A percentile compares a stretch with the other conserved stretches of the same genome.
Conservation (phyloP, 768 basidiomycete genomes). For the Pulveroboletus ravenelii region DNA sequence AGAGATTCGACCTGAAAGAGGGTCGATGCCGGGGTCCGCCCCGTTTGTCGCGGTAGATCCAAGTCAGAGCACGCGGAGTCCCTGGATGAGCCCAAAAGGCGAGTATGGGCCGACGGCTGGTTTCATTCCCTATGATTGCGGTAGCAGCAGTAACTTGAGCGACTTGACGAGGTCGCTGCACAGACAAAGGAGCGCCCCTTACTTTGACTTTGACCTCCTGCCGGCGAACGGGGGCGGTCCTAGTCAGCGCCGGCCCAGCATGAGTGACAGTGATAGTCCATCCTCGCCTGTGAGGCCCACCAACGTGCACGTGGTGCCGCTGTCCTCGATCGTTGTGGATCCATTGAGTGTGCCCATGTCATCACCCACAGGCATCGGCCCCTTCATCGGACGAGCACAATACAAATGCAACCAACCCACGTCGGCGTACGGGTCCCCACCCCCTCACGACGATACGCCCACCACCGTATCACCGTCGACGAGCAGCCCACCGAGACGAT, state of each 20-base stretch:
- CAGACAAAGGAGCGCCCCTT: conserved; percentile 15
- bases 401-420: conserved; percentile 27
- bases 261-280: not conserved
- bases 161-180: conserved; percentile 9
- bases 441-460: not conserved
- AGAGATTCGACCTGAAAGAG: not conserved
- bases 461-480: not conserved
- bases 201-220: conserved; percentile 29
- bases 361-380: not conserved
- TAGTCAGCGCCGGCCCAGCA: not conserved
- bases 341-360: not conserved
- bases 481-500: not conserved
- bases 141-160: conserved; percentile 4
- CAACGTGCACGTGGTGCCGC: not conserved
- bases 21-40: not conserved
- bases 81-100: not conserved
- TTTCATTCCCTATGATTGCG: conserved; percentile 21
- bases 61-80: not conserved
- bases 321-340: not conserved
- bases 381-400: conserved; percentile 21
- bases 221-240: conserved; percentile 2
- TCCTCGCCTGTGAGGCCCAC: not conserved
- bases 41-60: not conserved
- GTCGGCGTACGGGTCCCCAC: not conserved
- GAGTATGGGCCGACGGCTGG: conserved; percentile 28